phyloP scores from a whole-genome alignment of 768 basidiomycete genomes.

The Guyanaporus albipodus region DNA sequence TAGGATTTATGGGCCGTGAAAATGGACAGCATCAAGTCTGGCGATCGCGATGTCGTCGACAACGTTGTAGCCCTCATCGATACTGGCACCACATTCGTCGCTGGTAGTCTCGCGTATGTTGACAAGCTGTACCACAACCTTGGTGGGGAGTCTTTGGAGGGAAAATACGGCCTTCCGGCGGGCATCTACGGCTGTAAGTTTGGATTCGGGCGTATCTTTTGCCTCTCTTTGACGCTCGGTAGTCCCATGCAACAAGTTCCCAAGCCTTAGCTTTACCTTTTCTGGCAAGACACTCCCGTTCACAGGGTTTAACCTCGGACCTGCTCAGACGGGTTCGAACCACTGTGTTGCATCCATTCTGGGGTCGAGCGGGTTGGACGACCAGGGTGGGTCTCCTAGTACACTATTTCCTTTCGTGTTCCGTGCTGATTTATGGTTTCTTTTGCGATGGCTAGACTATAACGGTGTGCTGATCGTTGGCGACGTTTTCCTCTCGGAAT shows the following conservation, averaged over 20 bases:
- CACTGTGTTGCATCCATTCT: no score
- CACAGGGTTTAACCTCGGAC: no score
- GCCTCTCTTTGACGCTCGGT: neutral
- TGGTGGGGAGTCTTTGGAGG: slow-evolving; percentile 6
- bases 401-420: no score
- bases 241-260: slow-evolving; percentile 29
- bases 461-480: no score
- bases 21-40: neutral
- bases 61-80: slow-evolving; percentile 9
- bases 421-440: no score
- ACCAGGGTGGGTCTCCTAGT: no score
- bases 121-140: neutral
- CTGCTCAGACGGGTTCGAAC: no score
- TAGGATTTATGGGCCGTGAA: slow-evolving; percentile 11
- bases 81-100: slow-evolving; percentile 13
- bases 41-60: neutral
- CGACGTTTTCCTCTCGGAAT: no score
- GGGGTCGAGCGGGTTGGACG: no score
- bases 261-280: slow-evolving; percentile 32
- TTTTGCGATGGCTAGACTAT: no score
- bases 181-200: slow-evolving; percentile 29
- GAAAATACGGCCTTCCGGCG: slow-evolving; percentile 7
- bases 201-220: neutral
- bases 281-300: slow-evolving; percentile 34
- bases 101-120: neutral